Evolutionary conservation across 768 basidiomycete genomes (phyloP).

Genomic region (Suillus fuscotomentosus): DNA sequence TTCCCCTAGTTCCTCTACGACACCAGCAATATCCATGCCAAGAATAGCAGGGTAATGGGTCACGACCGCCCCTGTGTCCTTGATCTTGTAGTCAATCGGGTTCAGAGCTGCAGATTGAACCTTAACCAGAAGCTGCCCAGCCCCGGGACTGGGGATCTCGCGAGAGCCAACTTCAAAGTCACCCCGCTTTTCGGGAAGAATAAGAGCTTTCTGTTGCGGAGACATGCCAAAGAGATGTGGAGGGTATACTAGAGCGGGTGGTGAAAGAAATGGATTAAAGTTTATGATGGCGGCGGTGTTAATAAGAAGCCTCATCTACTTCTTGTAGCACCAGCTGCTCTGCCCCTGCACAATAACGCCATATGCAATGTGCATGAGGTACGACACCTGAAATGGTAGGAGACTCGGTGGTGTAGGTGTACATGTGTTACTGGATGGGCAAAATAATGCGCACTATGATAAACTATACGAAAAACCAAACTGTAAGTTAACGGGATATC

Average conservation of each 20-base stretch:
- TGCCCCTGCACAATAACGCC: too few species aligned
- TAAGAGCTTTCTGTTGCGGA: conserved; percentile 28
- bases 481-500: too few species aligned
- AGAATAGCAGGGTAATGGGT: conserved; percentile 35
- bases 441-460: too few species aligned
- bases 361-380: too few species aligned
- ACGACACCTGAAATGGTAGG: too few species aligned
- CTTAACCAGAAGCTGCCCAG: conserved; percentile 42
- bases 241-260: neutral
- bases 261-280: neutral
- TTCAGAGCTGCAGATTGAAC: conserved; percentile 41
- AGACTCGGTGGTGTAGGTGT: too few species aligned
- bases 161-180: conserved; percentile 28
- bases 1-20: conserved; percentile 38
- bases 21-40: conserved; percentile 37
- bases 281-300: too few species aligned
- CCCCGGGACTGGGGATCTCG: conserved; percentile 31
- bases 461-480: too few species aligned
- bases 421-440: too few species aligned
- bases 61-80: conserved; percentile 28
- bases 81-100: conserved; percentile 45
- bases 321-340: too few species aligned
- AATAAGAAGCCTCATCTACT: too few species aligned
- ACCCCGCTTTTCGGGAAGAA: conserved; percentile 25
- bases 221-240: conserved; percentile 18